phyloP scores from a whole-genome alignment of 768 basidiomycete genomes.

The Termitomyces bulborhizus region DNA sequence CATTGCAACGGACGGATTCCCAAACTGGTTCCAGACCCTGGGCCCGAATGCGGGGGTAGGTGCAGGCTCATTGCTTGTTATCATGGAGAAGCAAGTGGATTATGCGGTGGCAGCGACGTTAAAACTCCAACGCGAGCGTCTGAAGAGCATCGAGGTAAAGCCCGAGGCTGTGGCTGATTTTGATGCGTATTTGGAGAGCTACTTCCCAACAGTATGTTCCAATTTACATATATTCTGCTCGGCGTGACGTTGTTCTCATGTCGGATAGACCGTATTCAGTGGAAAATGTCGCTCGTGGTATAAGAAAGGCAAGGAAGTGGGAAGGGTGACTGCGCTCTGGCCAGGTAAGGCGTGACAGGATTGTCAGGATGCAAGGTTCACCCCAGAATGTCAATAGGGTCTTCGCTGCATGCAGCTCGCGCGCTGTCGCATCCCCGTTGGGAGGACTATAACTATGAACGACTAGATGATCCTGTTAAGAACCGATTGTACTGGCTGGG shows the following conservation, averaged over 20 bases:
- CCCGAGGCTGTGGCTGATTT: conserved; percentile 55
- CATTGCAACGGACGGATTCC: conserved; percentile 56
- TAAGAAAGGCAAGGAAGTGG: conserved; percentile 53
- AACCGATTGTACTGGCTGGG: conserved; percentile 59
- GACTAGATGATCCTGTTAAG: conserved; percentile 26
- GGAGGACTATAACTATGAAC: conserved; percentile 58
- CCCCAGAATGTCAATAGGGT: conserved; percentile 27
- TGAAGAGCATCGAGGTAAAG: conserved; percentile 59
- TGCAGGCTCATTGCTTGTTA: conserved; percentile 45
- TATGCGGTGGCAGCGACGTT: conserved; percentile 48
- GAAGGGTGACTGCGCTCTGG: conserved; percentile 53
- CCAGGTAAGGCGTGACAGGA: conserved; percentile 33
- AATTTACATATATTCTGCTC: not conserved
- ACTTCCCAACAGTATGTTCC: conserved; percentile 36
- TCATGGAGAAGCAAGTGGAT: conserved; percentile 52
- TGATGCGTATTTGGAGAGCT: conserved; percentile 51
- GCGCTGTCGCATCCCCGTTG: conserved; percentile 51
- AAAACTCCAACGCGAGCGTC: conserved; percentile 57
- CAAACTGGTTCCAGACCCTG: conserved; percentile 56
- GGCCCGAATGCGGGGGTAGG: conserved; percentile 56
- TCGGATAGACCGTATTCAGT: conserved; percentile 46
- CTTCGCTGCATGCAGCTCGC: conserved; percentile 42
- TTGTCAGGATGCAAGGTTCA: not conserved
- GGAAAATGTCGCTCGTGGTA: conserved; percentile 61
- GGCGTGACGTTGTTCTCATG: not conserved